Evolutionary conservation across 768 basidiomycete genomes (phyloP).

Genomic region (Termitomyces sp.): DNA sequence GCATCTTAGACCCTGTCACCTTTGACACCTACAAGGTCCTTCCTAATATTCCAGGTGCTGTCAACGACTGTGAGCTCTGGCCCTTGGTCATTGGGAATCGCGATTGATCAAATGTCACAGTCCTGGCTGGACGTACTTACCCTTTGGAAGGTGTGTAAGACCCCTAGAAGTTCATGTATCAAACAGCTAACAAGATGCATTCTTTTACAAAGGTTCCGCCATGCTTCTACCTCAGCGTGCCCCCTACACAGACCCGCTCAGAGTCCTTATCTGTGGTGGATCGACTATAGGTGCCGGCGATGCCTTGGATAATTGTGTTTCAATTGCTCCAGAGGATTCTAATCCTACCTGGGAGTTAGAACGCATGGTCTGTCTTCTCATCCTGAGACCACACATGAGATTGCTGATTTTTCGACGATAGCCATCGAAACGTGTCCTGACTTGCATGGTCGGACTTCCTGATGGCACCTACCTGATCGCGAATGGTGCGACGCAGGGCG

Average conservation of each 20-base stretch:
- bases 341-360: slow-evolving; percentile 70
- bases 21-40: slow-evolving; percentile 58
- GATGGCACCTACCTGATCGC: slow-evolving; percentile 75
- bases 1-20: slow-evolving; percentile 63
- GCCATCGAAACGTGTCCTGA: slow-evolving; percentile 75
- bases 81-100: not conserved
- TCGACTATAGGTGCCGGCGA: slow-evolving; percentile 54
- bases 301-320: slow-evolving; percentile 67
- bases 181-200: not conserved
- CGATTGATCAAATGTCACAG: slow-evolving; percentile 21
- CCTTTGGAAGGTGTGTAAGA: slow-evolving; percentile 53
- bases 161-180: not conserved
- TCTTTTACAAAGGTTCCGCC: slow-evolving; percentile 37
- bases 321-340: slow-evolving; percentile 58
- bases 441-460: slow-evolving; percentile 69
- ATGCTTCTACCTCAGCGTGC: slow-evolving; percentile 67
- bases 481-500: slow-evolving; percentile 70
- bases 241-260: slow-evolving; percentile 73
- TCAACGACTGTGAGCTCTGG: slow-evolving; percentile 51
- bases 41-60: slow-evolving; percentile 74
- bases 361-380: slow-evolving; percentile 59
- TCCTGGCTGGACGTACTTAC: slow-evolving; percentile 73
- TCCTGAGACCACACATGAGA: not conserved
- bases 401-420: slow-evolving; percentile 21
- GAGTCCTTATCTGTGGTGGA: slow-evolving; percentile 73